A percentile compares a stretch with the other conserved stretches of the same genome.
Evolutionary conservation across 495 filamentous ascomycete species (phyloP).

Genomic region (Elasticomyces elasticus): DNA sequence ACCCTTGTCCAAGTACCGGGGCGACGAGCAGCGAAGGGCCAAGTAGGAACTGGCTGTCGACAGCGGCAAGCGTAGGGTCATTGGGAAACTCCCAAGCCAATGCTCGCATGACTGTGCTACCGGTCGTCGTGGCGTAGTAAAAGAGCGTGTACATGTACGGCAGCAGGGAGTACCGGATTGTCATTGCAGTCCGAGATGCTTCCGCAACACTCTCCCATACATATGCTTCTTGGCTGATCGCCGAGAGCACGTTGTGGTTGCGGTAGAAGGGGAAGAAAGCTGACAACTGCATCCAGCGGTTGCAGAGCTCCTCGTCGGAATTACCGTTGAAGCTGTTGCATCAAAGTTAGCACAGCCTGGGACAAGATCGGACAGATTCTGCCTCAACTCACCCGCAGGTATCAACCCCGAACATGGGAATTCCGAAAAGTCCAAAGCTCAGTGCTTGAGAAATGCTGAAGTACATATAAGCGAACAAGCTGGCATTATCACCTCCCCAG

Average conservation of each 20-base stretch:
- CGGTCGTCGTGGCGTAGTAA: slow-evolving; percentile 21
- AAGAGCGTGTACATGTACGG: slow-evolving; percentile 29
- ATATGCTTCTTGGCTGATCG: slow-evolving; percentile 1
- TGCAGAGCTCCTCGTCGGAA: slow-evolving; percentile 48
- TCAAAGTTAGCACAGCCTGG: neutral
- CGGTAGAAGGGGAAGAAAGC: slow-evolving; percentile 29
- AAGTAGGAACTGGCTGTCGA: slow-evolving; percentile 27
- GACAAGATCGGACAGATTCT: neutral
- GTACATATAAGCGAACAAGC: slow-evolving; percentile 49
- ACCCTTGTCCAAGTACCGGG: slow-evolving; percentile 34
- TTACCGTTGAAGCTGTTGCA: slow-evolving; percentile 54
- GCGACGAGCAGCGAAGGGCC: slow-evolving; percentile 22
- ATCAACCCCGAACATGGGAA: slow-evolving; percentile 63
- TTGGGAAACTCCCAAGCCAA: slow-evolving; percentile 28
- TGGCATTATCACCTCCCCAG: slow-evolving; percentile 78
- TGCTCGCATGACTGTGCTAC: slow-evolving; percentile 25
- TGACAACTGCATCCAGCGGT: slow-evolving; percentile 27
- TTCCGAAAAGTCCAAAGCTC: slow-evolving; percentile 69
- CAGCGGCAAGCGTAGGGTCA: slow-evolving; percentile 19
- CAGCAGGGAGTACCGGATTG: slow-evolving; percentile 25
- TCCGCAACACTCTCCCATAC: slow-evolving; percentile 33
- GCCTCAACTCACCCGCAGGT: slow-evolving; percentile 49
- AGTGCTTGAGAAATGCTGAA: slow-evolving; percentile 75
- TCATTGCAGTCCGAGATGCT: slow-evolving; percentile 21
- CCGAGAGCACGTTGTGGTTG: slow-evolving; percentile 25